Evolutionary conservation across 2,329 filamentous ascomycete genomes (phyloP).

Genomic region (Cercospora sp.): DNA sequence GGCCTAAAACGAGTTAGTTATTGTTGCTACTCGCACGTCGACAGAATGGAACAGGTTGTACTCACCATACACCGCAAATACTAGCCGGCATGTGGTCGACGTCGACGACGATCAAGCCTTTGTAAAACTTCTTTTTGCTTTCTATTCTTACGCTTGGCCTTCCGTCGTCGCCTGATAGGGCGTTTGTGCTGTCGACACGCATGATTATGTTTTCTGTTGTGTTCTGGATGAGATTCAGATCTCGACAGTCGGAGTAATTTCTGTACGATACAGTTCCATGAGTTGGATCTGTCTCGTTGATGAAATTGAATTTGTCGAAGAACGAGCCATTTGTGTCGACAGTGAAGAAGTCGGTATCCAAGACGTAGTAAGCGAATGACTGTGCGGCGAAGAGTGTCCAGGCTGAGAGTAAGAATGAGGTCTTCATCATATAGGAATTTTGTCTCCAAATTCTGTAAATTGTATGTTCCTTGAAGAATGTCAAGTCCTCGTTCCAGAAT

Average conservation of each 20-base stretch:
- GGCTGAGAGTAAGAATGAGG: slow-evolving; percentile 23
- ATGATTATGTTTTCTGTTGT: slow-evolving; percentile 34
- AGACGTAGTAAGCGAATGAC: slow-evolving; percentile 35
- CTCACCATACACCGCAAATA: slow-evolving; percentile 70
- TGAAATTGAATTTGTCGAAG: slow-evolving; percentile 56
- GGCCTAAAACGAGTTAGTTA: slow-evolving; percentile 43
- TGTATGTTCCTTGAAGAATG: background rate
- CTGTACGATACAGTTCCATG: slow-evolving; percentile 73
- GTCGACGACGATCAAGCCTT: slow-evolving; percentile 71
- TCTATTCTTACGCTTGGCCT: slow-evolving; percentile 71
- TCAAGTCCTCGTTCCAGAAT: background rate
- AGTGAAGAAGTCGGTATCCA: slow-evolving; percentile 51
- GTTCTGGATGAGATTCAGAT: slow-evolving; percentile 29
- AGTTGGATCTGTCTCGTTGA: slow-evolving; percentile 64
- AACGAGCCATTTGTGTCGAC: slow-evolving; percentile 40
- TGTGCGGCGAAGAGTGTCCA: slow-evolving; percentile 30
- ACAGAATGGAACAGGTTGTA: background rate
- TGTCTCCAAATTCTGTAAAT: background rate
- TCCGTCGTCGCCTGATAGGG: slow-evolving; percentile 51
- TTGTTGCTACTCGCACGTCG: background rate
- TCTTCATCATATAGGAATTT: background rate
- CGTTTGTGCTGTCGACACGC: slow-evolving; percentile 41
- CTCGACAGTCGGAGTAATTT: slow-evolving; percentile 55
- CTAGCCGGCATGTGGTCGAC: slow-evolving; percentile 71
- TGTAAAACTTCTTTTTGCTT: slow-evolving; percentile 62